These are phyloP conservation scores for Acrocalymma vagum DNA, from an alignment of 2,329 filamentous ascomycete species.

Conservation along the genomic window DNA sequence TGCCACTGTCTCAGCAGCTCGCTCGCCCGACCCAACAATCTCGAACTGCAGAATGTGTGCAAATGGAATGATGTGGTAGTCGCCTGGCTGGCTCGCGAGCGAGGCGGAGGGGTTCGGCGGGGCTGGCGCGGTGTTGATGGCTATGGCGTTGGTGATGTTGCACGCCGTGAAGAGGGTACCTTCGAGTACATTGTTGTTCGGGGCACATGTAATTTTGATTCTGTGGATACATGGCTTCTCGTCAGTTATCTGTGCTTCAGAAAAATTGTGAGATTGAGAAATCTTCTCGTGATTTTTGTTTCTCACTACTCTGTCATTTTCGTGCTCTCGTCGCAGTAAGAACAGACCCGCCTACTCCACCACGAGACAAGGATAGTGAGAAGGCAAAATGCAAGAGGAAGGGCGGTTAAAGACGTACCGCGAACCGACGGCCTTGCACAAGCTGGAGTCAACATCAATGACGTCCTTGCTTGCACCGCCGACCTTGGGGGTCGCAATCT, in stretches of 20 bases:
- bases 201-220: slow-evolving; percentile 65
- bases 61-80: slow-evolving; percentile 69
- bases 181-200: slow-evolving; percentile 62
- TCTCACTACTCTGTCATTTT: too few species aligned
- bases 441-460: slow-evolving; percentile 60
- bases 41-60: slow-evolving; percentile 67
- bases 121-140: slow-evolving; percentile 63
- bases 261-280: too few species aligned
- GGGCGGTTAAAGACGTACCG: slow-evolving; percentile 66
- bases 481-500: slow-evolving; percentile 61
- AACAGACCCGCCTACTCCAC: background rate
- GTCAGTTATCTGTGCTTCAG: too few species aligned
- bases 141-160: slow-evolving; percentile 68
- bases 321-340: too few species aligned
- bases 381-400: slow-evolving; percentile 2
- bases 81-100: slow-evolving; percentile 53
- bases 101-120: slow-evolving; percentile 53
- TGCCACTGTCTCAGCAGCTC: slow-evolving; percentile 43
- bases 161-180: slow-evolving; percentile 70
- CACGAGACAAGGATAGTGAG: slow-evolving; percentile 1
- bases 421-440: slow-evolving; percentile 69
- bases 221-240: too few species aligned
- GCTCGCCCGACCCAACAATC: slow-evolving; percentile 53
- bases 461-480: slow-evolving; percentile 52
- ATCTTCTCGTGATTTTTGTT: too few species aligned